phyloP scores from a whole-genome alignment of 208 protist species.

The Wallacemonas rigidus region DNA sequence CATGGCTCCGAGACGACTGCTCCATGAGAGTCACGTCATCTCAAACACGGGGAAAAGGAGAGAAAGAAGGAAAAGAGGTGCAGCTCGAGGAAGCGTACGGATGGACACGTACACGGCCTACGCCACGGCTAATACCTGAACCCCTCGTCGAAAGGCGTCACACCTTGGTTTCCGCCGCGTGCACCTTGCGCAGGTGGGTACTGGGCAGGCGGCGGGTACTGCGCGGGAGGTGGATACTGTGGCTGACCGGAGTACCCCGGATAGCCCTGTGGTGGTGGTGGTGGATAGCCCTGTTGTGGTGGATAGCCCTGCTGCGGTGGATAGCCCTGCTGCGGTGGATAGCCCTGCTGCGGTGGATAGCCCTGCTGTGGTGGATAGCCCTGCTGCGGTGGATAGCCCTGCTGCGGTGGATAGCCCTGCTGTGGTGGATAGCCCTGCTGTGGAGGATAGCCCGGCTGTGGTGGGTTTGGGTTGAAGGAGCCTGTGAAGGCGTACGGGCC shows the following conservation, averaged over 20 bases:
- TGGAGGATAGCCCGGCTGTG: no score
- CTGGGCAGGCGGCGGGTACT: constrained; percentile 15
- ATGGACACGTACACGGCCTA: background rate
- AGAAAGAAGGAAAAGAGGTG: background rate
- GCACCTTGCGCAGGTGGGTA: constrained; percentile 4
- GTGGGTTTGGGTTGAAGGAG: constrained; percentile 8
- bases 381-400: constrained; percentile 14
- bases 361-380: constrained; percentile 15
- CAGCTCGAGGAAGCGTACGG: background rate
- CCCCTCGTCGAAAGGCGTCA: background rate
- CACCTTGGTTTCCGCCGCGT: background rate
- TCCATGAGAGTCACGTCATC: background rate
- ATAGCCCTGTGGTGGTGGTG: constrained; percentile 24
- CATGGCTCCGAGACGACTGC: background rate
- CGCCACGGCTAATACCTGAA: constrained; percentile 1
- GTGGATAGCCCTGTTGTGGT: constrained; percentile 6
- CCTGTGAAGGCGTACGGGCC: constrained; percentile 19
- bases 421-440: constrained; percentile 17
- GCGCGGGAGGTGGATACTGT: background rate
- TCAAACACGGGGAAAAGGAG: background rate
- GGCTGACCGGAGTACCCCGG: background rate
- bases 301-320: constrained; percentile 25
- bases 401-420: constrained; percentile 10
- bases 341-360: constrained; percentile 5
- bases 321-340: constrained; percentile 18